Percentiles rank a stretch among this genome's conserved stretches.
phyloP scores from a whole-genome alignment of 371 early-diverging fungal species.

The Mucor irregularis region DNA sequence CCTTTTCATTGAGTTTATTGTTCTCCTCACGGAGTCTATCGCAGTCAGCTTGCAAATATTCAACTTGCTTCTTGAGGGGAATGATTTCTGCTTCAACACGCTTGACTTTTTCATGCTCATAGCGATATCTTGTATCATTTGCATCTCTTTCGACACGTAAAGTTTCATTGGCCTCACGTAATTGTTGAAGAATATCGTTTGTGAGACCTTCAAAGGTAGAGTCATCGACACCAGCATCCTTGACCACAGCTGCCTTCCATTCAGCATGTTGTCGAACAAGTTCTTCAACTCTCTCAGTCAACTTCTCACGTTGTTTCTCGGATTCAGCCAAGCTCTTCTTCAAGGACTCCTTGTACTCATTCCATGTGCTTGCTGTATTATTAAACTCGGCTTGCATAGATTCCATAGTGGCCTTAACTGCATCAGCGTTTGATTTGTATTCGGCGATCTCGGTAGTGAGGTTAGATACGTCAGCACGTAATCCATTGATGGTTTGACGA shows the following conservation, averaged over 20 bases:
- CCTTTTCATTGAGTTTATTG: background rate
- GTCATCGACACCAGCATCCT: slow-evolving; percentile 3
- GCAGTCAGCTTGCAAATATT: background rate
- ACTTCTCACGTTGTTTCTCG: slow-evolving; percentile 3
- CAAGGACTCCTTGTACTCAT: background rate
- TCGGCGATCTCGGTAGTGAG: slow-evolving; percentile 9
- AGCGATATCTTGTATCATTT: background rate
- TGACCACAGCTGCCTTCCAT: slow-evolving; percentile 2
- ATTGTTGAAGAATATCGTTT: background rate
- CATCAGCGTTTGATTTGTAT: slow-evolving; percentile 7
- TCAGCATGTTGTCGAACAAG: slow-evolving; percentile 5
- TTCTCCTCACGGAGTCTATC: slow-evolving; percentile 1
- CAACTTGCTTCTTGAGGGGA: background rate
- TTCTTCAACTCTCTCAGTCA: background rate
- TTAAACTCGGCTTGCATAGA: slow-evolving; percentile 1
- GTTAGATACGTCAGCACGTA: slow-evolving; percentile 9
- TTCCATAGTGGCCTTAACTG: background rate
- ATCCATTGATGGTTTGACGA: background rate
- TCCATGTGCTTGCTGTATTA: background rate
- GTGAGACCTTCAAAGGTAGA: background rate
- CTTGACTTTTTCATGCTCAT: slow-evolving; percentile 1
- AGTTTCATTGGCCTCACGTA: slow-evolving; percentile 1
- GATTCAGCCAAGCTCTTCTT: slow-evolving; percentile 3
- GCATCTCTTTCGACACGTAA: slow-evolving; percentile 15
- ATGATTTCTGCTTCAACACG: slow-evolving; percentile 1